Evolutionary conservation across 345 rosid species (phyloP).

Genomic region (Dovyalis caffra): DNA sequence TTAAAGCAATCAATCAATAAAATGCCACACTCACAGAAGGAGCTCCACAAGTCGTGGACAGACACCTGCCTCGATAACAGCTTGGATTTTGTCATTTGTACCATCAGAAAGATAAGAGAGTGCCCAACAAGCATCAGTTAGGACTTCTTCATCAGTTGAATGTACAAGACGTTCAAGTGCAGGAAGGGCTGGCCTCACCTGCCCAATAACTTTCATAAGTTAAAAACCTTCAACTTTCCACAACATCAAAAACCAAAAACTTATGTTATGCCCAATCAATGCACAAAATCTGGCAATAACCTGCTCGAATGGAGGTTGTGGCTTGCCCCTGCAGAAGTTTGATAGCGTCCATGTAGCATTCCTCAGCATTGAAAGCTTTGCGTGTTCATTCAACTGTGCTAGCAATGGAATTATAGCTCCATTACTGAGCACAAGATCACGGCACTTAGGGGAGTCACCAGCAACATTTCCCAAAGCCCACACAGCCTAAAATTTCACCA

Average conservation of each 20-base stretch:
- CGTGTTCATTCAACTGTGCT: conserved; percentile 27
- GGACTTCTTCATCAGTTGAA: conserved; percentile 32
- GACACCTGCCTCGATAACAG: conserved; percentile 32
- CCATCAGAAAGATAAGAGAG: conserved; percentile 36
- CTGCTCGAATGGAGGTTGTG: conserved; percentile 32
- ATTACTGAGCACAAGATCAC: conserved; percentile 31
- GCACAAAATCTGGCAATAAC: conserved; percentile 9
- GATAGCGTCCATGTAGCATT: conserved; percentile 36
- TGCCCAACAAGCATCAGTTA: conserved; percentile 34
- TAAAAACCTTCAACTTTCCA: not conserved
- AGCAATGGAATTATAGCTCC: conserved; percentile 28
- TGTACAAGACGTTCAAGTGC: conserved; percentile 27
- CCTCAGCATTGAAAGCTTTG: conserved; percentile 33
- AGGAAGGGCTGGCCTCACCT: conserved; percentile 31
- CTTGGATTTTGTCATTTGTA: conserved; percentile 33
- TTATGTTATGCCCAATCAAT: not conserved
- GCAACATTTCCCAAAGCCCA: conserved; percentile 37
- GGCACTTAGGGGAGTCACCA: conserved; percentile 36
- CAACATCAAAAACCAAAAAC: not conserved
- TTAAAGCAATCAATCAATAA: not conserved
- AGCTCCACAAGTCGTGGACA: conserved; percentile 27
- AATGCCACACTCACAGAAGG: conserved; percentile 20
- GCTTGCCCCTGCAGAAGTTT: conserved; percentile 37
- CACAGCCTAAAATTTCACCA: conserved; percentile 21
- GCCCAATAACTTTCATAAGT: not conserved